Evolutionary conservation across 1,284 basidiomycete genomes (phyloP), one percentile per base, ranked within the genome.

Genomic region (Malassezia japonica): DNA sequence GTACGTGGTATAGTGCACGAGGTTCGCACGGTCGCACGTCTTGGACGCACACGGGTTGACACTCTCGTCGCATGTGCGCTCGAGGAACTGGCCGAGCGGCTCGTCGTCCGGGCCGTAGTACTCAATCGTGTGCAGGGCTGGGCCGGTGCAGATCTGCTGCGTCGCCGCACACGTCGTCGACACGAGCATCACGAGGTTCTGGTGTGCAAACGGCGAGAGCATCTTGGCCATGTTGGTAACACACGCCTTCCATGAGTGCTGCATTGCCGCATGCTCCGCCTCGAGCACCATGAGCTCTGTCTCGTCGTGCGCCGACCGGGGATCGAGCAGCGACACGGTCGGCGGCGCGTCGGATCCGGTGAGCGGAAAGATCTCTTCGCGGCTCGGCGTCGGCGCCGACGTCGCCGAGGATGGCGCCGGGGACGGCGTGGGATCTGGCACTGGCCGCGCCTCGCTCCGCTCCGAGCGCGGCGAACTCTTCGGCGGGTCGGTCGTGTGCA

Each of bases 71-170:
- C 84, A 81, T 0, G 82, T 80, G 36, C 84, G 82, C 62, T 91
- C 87, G 57, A 98, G 84, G 75, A 85, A 94, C 68, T 90, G 87
- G 0, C 89, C 89, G 4, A 98, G 79, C 1, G 92, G 90, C 71
- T 82, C 82, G 72, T 98, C 92, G 57, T 87, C 87, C 51, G 87
- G 82, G 41, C 89, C 86, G 68, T 98, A 98, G 74, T 92, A 96
- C 23, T 82, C 84, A 75, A 87, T 81, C 54, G 84, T 83, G 29
- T 80, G 79, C 38, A 91, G 50, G 10, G 72, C 44, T 21, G 76
- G 76, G 35, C 75, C 77, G 5, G 74, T 69, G 64, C 76, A 80
- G 15, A 76, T 75, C 44, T 76, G 75, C 35, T 74, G 74, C 2
- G 72, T 70, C 2, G 80, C 40, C 21, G 81, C 82, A 20, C 84